Percentiles rank a stretch among this genome's conserved stretches.
Conservation (phyloP, 2,329 filamentous ascomycete species). For the Fusarium sambucinum region DNA sequence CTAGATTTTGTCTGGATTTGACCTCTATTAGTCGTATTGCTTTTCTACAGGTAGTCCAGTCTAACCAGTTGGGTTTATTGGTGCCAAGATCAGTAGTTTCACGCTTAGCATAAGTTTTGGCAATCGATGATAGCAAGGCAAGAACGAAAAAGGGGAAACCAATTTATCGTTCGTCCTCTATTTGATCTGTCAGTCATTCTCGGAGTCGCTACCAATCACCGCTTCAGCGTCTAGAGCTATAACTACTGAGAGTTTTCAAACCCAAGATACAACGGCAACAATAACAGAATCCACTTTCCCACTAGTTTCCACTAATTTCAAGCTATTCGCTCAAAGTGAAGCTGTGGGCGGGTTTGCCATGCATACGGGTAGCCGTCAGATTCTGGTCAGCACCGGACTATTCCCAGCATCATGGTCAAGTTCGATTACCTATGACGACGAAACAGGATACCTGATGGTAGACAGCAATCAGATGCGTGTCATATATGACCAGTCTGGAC, state of each 20-base stretch:
- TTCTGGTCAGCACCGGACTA: fast-evolving
- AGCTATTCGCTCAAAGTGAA: background rate
- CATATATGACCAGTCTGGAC: background rate
- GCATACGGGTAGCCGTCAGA: background rate
- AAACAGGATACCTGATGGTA: background rate
- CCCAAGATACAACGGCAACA: background rate
- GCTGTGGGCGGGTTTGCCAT: background rate
- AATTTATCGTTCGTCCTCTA: background rate
- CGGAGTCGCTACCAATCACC: background rate
- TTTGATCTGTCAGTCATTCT: no score
- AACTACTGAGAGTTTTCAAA: background rate
- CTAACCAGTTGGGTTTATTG: background rate
- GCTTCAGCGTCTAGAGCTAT: fast-evolving
- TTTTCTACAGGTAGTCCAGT: no score
- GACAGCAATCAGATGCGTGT: fast-evolving
- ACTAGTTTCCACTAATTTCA: background rate
- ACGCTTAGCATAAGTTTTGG: background rate
- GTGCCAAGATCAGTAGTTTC: background rate
- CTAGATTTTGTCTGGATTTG: no score
- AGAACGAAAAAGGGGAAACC: background rate
- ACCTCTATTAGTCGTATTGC: no score
- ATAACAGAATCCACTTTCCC: background rate
- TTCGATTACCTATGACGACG: background rate
- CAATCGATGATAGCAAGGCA: no score
- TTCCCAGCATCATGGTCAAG: background rate